Conservation (phyloP, 1,284 basidiomycete species). For the Fomitiporia mediterranea region DNA sequence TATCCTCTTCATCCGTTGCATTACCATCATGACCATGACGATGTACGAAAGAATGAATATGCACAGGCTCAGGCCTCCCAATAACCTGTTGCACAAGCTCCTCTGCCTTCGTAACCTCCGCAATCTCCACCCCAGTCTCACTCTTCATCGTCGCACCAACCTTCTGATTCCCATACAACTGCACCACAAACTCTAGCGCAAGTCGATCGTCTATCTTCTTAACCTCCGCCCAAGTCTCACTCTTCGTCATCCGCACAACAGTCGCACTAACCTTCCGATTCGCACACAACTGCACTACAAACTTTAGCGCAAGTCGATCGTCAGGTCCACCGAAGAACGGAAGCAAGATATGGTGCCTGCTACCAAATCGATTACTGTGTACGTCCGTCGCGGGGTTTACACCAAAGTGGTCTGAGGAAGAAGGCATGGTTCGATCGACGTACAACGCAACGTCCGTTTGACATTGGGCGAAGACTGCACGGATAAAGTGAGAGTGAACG, state of each 20-base stretch:
- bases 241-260: slow-evolving; percentile 57
- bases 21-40: no score
- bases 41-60: no score
- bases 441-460: slow-evolving; percentile 53
- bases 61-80: no score
- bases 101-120: neutral
- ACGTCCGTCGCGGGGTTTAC: slow-evolving; percentile 29
- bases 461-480: slow-evolving; percentile 52
- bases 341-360: slow-evolving; percentile 49
- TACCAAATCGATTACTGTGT: slow-evolving; percentile 22
- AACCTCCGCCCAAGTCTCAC: slow-evolving; percentile 29
- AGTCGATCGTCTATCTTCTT: slow-evolving; percentile 59
- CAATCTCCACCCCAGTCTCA: neutral
- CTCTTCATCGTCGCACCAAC: slow-evolving; percentile 34
- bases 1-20: slow-evolving; percentile 25
- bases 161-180: slow-evolving; percentile 47
- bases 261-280: slow-evolving; percentile 48
- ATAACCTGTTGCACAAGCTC: no score
- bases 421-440: slow-evolving; percentile 54
- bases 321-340: slow-evolving; percentile 73
- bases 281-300: slow-evolving; percentile 56
- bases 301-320: slow-evolving; percentile 55
- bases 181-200: slow-evolving; percentile 55
- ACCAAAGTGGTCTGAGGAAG: neutral
- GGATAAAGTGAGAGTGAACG: slow-evolving; percentile 55